Percentiles rank a stretch among this genome's conserved stretches.
These are phyloP conservation scores for Cunninghamia lanceolata DNA, from an alignment of 75 land plant genomes.

Conservation along the genomic window DNA sequence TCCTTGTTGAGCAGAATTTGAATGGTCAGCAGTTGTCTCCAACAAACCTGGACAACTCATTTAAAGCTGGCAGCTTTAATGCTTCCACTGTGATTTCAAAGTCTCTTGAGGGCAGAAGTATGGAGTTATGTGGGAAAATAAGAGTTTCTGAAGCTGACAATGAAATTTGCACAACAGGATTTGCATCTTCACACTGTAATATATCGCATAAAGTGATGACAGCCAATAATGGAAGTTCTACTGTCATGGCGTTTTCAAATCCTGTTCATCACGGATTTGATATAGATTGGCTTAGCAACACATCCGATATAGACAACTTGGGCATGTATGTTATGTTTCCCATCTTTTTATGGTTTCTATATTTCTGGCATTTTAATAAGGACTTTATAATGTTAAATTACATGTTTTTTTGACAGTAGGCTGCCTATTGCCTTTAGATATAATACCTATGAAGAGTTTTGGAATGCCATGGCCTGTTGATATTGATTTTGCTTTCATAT, in stretches of 20 bases:
- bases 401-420: conserved; percentile 2
- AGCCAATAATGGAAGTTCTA: conserved; percentile 5
- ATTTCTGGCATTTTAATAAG: neutral
- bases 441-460: neutral
- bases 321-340: conserved; percentile 8
- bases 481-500: conserved; percentile 1
- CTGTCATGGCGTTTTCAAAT: conserved; percentile 1
- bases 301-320: conserved; percentile 6
- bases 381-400: neutral
- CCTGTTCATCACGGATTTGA: conserved; percentile 2
- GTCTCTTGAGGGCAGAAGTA: neutral
- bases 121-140: conserved; percentile 9
- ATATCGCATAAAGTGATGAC: neutral
- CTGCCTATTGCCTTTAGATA: neutral
- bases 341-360: neutral
- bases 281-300: conserved; percentile 13
- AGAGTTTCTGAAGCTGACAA: conserved; percentile 6
- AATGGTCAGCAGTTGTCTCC: conserved; percentile 8
- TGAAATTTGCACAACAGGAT: conserved; percentile 5
- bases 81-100: conserved; percentile 9
- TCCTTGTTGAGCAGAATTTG: conserved; percentile 19
- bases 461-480: neutral
- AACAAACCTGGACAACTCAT: conserved; percentile 1
- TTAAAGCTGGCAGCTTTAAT: conserved; percentile 6
- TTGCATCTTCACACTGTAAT: conserved; percentile 9